Percentiles rank a stretch among this genome's conserved stretches.
These are phyloP conservation scores for Ramichloridium luteum DNA, from an alignment of 2,329 filamentous ascomycete species.

Conservation along the genomic window DNA sequence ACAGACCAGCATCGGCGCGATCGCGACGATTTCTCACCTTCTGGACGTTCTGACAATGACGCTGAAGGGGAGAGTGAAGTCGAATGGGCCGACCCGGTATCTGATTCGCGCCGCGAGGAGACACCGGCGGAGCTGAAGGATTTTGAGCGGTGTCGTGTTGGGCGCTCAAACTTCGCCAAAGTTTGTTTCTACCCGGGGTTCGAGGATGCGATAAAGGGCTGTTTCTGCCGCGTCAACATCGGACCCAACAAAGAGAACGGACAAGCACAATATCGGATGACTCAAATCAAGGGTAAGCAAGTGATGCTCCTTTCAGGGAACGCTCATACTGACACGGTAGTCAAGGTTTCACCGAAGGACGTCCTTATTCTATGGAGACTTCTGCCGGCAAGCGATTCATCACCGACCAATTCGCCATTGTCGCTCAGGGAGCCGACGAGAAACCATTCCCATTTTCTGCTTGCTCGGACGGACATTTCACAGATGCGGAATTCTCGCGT, in stretches of 20 bases:
- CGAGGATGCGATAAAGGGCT: slow-evolving; percentile 66
- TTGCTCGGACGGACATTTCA: slow-evolving; percentile 74
- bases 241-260: slow-evolving; percentile 60
- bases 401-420: slow-evolving; percentile 73
- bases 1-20: slow-evolving; percentile 23
- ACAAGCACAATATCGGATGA: slow-evolving; percentile 74
- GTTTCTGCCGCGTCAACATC: slow-evolving; percentile 74
- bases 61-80: slow-evolving; percentile 65
- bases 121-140: slow-evolving; percentile 65
- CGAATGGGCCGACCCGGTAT: slow-evolving; percentile 52
- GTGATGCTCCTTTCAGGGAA: slow-evolving; percentile 4
- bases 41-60: slow-evolving; percentile 38
- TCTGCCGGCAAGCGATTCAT: slow-evolving; percentile 63
- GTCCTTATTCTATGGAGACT: slow-evolving; percentile 70
- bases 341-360: slow-evolving; percentile 62
- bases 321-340: neutral
- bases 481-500: slow-evolving; percentile 66
- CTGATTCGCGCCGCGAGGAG: slow-evolving; percentile 37
- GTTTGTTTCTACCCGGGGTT: slow-evolving; percentile 92
- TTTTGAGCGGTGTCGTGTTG: slow-evolving; percentile 71
- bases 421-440: slow-evolving; percentile 70
- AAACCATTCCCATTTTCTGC: slow-evolving; percentile 82
- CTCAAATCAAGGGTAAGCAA: slow-evolving; percentile 64
- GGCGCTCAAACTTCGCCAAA: slow-evolving; percentile 73
- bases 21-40: slow-evolving; percentile 35